Evolutionary conservation across 768 basidiomycete species (phyloP).

Genomic region (Agaricus blazei): DNA sequence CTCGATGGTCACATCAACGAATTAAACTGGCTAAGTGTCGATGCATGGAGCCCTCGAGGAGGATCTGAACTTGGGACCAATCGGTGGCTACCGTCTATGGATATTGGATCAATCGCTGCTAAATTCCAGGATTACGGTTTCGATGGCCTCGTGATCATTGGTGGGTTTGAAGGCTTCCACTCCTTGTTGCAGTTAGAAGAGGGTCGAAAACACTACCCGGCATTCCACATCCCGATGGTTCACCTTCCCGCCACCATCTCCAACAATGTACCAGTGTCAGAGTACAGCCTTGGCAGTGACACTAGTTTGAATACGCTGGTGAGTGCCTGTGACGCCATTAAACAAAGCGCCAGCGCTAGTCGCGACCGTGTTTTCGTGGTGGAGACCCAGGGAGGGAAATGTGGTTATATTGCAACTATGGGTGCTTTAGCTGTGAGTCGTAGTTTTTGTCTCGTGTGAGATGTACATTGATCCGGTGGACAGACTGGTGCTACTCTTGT

Average conservation of each 20-base stretch:
- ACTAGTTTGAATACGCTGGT: slow-evolving; percentile 98
- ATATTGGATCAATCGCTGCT: slow-evolving; percentile 84
- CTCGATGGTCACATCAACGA: slow-evolving; percentile 84
- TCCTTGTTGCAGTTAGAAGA: slow-evolving; percentile 74
- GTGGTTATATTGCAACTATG: slow-evolving; percentile 93
- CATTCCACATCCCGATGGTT: slow-evolving; percentile 93
- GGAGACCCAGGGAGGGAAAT: slow-evolving; percentile 96
- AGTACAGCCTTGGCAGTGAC: slow-evolving; percentile 92
- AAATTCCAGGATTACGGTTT: slow-evolving; percentile 86
- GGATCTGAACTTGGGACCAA: slow-evolving; percentile 98
- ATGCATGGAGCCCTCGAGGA: slow-evolving; percentile 93
- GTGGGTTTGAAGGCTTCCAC: slow-evolving; percentile 94
- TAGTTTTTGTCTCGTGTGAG: neutral
- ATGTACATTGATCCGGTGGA: neutral
- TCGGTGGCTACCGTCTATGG: slow-evolving; percentile 77
- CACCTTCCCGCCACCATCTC: slow-evolving; percentile 96
- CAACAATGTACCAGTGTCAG: slow-evolving; percentile 97
- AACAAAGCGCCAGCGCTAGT: slow-evolving; percentile 96
- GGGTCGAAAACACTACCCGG: slow-evolving; percentile 78
- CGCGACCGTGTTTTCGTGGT: slow-evolving; percentile 96
- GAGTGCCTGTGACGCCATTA: slow-evolving; percentile 97
- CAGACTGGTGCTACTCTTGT: slow-evolving; percentile 90
- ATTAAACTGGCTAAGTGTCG: slow-evolving; percentile 94
- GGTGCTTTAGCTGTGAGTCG: slow-evolving; percentile 87
- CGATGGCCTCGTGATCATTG: slow-evolving; percentile 82